Evolutionary conservation across 306 rosid genomes (phyloP), one percentile per base, ranked within the genome.

Genomic region (Castanopsis chinensis): DNA sequence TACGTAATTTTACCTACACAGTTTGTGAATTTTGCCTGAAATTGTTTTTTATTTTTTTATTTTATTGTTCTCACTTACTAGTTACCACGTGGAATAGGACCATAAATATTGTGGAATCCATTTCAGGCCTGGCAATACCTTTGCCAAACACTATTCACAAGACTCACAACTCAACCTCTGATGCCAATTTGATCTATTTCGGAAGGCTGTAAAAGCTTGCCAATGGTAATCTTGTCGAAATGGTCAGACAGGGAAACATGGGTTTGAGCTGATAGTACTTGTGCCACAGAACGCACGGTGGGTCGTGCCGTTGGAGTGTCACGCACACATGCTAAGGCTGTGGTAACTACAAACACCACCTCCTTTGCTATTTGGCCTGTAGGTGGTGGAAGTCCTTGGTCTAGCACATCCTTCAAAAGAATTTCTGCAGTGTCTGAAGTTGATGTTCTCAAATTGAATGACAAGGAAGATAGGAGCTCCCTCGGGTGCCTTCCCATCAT

Each of bases 401-500:
- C 97, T 11, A 90, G 27, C 76, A 79, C 83, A 76, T 90, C 93
- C 85, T 86, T 86, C 45, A 88, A 74, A 58, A 88, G 55, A 83
- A 82, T 28, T n/a, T 76, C 75, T 45, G 77, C 21, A 52, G 75
- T 72, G 64, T 81, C 85, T 54, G 11, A 20, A 20, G 18, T 78
- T 63, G 86, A 57, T 75, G 80, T 28, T 41, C 51, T 30, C 5
- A 32, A 72, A 67, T 70, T 80, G 25, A 64, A 76, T 57, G 58
- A 43, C 20, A 87, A 7, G 5, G 60, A 37, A 72, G 56, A 11
- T 55, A 90, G 73, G 69, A 87, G 75, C 52, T 92, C 97, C 41
- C 89, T 85, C 1, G 94, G 94, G 80, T 92, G 97, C 63, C 65
- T 88, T 71, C 94, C 93, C 91, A 90, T 90, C 86, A 90, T 17